Percentiles rank a stretch among this genome's conserved stretches.
Evolutionary conservation across 345 rosid species (phyloP).

Genomic region (Pistacia vera): DNA sequence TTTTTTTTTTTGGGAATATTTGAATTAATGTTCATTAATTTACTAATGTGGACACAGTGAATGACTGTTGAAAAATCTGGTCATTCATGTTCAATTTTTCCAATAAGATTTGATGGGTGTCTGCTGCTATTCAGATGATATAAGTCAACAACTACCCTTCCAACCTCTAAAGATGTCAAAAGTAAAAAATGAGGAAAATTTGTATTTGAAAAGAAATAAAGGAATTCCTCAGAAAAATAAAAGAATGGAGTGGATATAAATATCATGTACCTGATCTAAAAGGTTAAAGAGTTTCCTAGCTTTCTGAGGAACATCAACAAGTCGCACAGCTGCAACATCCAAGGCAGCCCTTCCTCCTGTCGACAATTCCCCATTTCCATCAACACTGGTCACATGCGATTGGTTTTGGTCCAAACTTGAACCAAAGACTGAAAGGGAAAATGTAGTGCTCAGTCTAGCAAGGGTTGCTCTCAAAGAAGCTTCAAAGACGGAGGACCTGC

Average conservation of each 20-base stretch:
- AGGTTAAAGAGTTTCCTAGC: constrained; percentile 83
- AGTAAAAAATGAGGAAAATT: neutral
- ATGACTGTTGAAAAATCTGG: neutral
- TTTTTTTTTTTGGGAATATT: neutral
- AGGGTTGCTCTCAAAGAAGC: constrained; percentile 93
- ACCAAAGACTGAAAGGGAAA: constrained; percentile 75
- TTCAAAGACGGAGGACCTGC: constrained; percentile 94
- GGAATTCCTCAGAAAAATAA: neutral
- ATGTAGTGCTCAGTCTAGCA: constrained; percentile 85
- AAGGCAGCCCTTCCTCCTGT: constrained; percentile 82
- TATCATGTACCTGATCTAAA: constrained; percentile 72
- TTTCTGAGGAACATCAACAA: constrained; percentile 84
- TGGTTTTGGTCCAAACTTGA: constrained; percentile 74
- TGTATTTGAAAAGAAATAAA: neutral
- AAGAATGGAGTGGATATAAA: neutral
- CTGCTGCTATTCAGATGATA: neutral
- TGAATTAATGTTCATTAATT: neutral
- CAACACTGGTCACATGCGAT: constrained; percentile 47
- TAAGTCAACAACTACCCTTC: neutral
- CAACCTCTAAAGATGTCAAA: neutral
- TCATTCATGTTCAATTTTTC: neutral
- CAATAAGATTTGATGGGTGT: neutral
- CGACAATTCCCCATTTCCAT: constrained; percentile 51
- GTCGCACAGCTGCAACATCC: constrained; percentile 87
- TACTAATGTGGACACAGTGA: neutral